Conservation (phyloP, 2,329 filamentous ascomycete genomes). For the Penicillium sp. region DNA sequence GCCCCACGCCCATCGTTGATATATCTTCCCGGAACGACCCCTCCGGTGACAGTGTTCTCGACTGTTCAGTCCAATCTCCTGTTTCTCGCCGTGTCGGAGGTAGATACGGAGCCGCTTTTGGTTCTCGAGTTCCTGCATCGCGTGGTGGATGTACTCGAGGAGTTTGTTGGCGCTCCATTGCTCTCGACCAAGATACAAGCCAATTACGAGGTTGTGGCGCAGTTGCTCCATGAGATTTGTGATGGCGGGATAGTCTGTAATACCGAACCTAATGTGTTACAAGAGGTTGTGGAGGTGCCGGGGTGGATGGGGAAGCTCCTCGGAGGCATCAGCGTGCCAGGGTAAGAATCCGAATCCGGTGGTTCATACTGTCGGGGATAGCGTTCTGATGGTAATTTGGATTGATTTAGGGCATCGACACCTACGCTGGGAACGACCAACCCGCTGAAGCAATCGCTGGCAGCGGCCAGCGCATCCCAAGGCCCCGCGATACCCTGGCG, state of each 20-base stretch:
- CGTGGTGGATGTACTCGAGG: conserved; percentile 87
- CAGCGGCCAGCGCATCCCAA: conserved; percentile 35
- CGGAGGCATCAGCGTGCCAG: conserved; percentile 81
- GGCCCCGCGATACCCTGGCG: conserved; percentile 77
- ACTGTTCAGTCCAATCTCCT: conserved; percentile 84
- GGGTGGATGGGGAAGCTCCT: conserved; percentile 86
- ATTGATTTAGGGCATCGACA: conserved; percentile 35
- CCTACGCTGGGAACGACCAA: conserved; percentile 44
- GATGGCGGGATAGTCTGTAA: conserved; percentile 87
- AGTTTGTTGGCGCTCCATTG: conserved; percentile 87
- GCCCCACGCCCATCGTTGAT: conserved; percentile 81
- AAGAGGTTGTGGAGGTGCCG: conserved; percentile 89
- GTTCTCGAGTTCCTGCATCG: conserved; percentile 94
- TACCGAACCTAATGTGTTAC: conserved; percentile 88
- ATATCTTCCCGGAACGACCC: conserved; percentile 78
- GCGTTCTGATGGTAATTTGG: neutral
- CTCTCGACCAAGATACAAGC: conserved; percentile 83
- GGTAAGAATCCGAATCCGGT: conserved; percentile 48
- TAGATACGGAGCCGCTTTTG: conserved; percentile 84
- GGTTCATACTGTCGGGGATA: neutral
- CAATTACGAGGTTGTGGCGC: conserved; percentile 91
- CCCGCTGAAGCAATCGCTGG: conserved; percentile 45
- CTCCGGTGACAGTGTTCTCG: conserved; percentile 85
- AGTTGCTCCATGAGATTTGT: conserved; percentile 93
- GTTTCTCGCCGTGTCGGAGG: conserved; percentile 80